Conservation (phyloP, 768 basidiomycete species). For the Naganishia onofrii region DNA sequence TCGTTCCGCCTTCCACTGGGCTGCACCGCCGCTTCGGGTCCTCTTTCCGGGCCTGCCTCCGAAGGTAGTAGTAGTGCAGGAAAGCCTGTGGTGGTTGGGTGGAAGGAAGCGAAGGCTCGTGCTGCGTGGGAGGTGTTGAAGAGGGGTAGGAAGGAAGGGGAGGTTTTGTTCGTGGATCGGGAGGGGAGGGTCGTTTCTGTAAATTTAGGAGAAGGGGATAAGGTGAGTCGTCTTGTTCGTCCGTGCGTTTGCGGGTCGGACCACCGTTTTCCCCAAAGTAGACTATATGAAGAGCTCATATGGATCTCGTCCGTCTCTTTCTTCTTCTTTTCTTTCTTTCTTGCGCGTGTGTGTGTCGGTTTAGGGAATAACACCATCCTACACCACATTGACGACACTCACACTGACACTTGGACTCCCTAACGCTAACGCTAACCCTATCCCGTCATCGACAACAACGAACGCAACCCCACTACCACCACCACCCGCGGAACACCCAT, state of each 20-base stretch:
- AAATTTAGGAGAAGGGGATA: background rate
- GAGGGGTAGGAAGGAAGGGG: background rate
- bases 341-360: no score
- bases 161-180: slow-evolving; percentile 1
- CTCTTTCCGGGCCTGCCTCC: no score
- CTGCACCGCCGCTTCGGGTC: background rate
- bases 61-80: background rate
- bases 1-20: background rate
- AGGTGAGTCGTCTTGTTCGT: background rate
- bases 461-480: no score
- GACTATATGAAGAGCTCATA: background rate
- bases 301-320: no score
- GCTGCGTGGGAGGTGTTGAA: background rate
- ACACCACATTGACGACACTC: background rate
- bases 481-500: slow-evolving; percentile 9
- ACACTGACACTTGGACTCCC: background rate
- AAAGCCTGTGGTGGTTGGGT: background rate
- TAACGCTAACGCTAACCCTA: background rate
- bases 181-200: slow-evolving; percentile 6
- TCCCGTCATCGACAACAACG: no score
- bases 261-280: no score
- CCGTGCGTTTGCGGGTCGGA: no score
- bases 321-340: no score
- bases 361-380: background rate
- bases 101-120: background rate